Evolutionary conservation across 768 basidiomycete genomes (phyloP).

Genomic region (Tephrocybe sp.): DNA sequence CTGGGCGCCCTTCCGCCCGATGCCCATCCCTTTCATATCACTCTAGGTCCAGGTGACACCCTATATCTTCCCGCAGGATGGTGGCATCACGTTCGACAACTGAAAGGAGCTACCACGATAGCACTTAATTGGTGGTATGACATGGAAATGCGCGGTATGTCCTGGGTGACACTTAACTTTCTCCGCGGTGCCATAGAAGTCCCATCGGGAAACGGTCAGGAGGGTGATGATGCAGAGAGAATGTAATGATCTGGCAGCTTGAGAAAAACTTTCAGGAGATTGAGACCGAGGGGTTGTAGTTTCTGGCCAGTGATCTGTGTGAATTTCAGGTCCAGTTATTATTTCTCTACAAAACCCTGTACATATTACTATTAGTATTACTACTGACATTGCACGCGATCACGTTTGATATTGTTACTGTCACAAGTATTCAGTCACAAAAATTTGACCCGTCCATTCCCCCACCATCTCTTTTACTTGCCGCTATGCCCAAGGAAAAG

Average conservation of each 20-base stretch:
- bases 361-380: too few species aligned
- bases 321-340: too few species aligned
- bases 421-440: slow-evolving; percentile 16
- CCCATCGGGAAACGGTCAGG: slow-evolving; percentile 31
- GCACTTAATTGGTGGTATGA: slow-evolving; percentile 93
- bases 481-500: slow-evolving; percentile 67
- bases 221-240: not conserved
- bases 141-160: slow-evolving; percentile 66
- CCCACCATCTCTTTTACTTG: not conserved
- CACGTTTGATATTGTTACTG: slow-evolving; percentile 6
- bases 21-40: slow-evolving; percentile 65
- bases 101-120: slow-evolving; percentile 50
- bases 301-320: too few species aligned
- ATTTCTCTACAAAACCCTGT: too few species aligned
- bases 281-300: too few species aligned
- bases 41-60: slow-evolving; percentile 69
- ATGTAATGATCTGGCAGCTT: not conserved
- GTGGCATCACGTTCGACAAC: slow-evolving; percentile 90
- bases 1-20: slow-evolving; percentile 44
- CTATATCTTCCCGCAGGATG: slow-evolving; percentile 90
- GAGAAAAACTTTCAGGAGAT: too few species aligned
- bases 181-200: slow-evolving; percentile 45
- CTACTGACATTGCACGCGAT: too few species aligned
- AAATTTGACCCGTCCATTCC: slow-evolving; percentile 11
- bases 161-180: slow-evolving; percentile 68